These are phyloP conservation scores for Blakeslea trispora DNA, from an alignment of 371 early-diverging fungal species.

Conservation along the genomic window DNA sequence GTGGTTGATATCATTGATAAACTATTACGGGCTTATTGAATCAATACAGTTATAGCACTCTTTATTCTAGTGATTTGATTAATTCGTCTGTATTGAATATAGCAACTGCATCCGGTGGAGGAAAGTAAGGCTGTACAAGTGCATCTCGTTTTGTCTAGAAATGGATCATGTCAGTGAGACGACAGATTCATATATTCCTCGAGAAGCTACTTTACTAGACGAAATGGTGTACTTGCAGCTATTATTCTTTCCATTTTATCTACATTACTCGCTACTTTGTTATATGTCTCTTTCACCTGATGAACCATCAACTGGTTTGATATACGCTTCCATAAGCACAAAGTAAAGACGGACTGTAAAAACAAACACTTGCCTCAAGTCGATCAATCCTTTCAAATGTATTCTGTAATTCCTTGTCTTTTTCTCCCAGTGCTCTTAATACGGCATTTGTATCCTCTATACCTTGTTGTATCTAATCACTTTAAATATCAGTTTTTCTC, in stretches of 20 bases:
- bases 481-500: not conserved
- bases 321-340: too few species aligned
- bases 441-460: constrained; percentile 9
- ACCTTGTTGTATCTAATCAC: not conserved
- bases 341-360: not conserved
- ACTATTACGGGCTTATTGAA: too few species aligned
- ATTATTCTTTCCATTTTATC: constrained; percentile 41
- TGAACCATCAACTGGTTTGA: constrained; percentile 25
- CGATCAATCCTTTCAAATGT: constrained; percentile 44
- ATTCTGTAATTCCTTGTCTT: constrained; percentile 20
- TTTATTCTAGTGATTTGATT: constrained; percentile 7
- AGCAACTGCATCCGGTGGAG: constrained; percentile 44
- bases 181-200: too few species aligned
- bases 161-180: too few species aligned
- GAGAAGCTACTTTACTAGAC: constrained; percentile 15
- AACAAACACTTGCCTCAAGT: constrained; percentile 27
- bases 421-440: constrained; percentile 20
- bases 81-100: constrained; percentile 38
- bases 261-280: constrained; percentile 38
- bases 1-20: too few species aligned
- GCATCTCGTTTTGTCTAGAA: not conserved
- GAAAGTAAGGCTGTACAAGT: constrained; percentile 49
- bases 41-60: too few species aligned
- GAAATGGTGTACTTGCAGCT: constrained; percentile 31
- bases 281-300: constrained; percentile 37